phyloP scores from a whole-genome alignment of 2,329 filamentous ascomycete species.

The Botrytis tulipae region DNA sequence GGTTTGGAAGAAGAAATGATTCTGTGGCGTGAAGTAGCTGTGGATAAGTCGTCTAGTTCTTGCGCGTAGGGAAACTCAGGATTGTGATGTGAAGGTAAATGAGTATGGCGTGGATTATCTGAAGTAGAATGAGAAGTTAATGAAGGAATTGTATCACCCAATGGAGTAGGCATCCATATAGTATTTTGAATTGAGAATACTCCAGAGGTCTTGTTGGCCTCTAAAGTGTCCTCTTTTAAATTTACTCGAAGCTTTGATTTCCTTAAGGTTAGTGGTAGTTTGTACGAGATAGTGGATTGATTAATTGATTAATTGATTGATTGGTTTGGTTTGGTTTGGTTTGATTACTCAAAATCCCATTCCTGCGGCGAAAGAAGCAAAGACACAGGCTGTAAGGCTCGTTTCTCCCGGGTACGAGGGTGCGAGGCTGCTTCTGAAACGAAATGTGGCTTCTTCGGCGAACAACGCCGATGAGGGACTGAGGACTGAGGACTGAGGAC shows the following conservation, averaged over 20 bases:
- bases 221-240: slow-evolving; percentile 31
- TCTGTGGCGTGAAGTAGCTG: slow-evolving; percentile 28
- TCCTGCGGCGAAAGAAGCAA: not conserved
- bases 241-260: not conserved
- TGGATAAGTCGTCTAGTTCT: slow-evolving; percentile 36
- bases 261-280: not conserved
- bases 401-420: not conserved
- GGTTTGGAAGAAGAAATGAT: slow-evolving; percentile 21
- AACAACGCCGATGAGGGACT: not conserved
- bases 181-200: slow-evolving; percentile 24
- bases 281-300: slow-evolving; percentile 11
- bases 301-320: not conserved
- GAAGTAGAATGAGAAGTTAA: slow-evolving; percentile 30
- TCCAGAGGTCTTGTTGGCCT: slow-evolving; percentile 37
- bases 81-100: slow-evolving; percentile 36
- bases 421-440: not conserved
- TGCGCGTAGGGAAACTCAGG: slow-evolving; percentile 35
- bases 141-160: slow-evolving; percentile 40
- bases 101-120: slow-evolving; percentile 25
- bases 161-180: slow-evolving; percentile 45
- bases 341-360: slow-evolving; percentile 2
- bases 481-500: not conserved
- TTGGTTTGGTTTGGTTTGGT: not conserved
- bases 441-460: slow-evolving; percentile 17
- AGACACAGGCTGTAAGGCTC: not conserved